Percentiles rank a stretch among this genome's conserved stretches.
phyloP scores from a whole-genome alignment of 176 grass and related monocot genomes.

The Oryza longistaminata region DNA sequence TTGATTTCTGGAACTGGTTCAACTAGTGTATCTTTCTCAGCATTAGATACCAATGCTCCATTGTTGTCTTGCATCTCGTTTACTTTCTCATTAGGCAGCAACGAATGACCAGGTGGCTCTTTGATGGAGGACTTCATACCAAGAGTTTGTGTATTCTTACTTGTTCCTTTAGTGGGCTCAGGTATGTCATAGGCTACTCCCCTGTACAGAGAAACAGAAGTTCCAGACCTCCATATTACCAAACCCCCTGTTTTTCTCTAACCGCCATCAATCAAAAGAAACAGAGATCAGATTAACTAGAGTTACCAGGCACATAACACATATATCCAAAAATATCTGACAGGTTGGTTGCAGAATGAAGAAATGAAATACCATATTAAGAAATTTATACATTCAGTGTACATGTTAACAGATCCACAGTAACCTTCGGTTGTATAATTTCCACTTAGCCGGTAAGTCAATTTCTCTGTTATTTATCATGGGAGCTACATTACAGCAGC shows the following conservation, averaged over 20 bases:
- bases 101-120: conserved; percentile 32
- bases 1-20: conserved; percentile 56
- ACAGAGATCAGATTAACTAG: conserved; percentile 37
- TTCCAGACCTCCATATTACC: conserved; percentile 96
- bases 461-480: neutral
- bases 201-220: conserved; percentile 86
- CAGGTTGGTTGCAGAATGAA: neutral
- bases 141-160: conserved; percentile 39
- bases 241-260: conserved; percentile 98
- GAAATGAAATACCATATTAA: neutral
- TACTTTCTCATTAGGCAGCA: conserved; percentile 4
- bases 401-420: neutral
- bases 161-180: conserved; percentile 39
- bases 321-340: neutral
- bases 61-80: conserved; percentile 14
- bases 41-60: conserved; percentile 29
- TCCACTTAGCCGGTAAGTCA: neutral
- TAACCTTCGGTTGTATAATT: neutral
- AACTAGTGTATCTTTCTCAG: conserved; percentile 35
- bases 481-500: neutral
- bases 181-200: conserved; percentile 68
- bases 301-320: neutral
- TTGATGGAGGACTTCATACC: conserved; percentile 39
- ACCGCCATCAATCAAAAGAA: conserved; percentile 20
- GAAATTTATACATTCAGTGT: neutral